Evolutionary conservation across 495 filamentous ascomycete genomes (phyloP), one percentile per base, ranked within the genome.

Genomic region (Xylaria grammica): DNA sequence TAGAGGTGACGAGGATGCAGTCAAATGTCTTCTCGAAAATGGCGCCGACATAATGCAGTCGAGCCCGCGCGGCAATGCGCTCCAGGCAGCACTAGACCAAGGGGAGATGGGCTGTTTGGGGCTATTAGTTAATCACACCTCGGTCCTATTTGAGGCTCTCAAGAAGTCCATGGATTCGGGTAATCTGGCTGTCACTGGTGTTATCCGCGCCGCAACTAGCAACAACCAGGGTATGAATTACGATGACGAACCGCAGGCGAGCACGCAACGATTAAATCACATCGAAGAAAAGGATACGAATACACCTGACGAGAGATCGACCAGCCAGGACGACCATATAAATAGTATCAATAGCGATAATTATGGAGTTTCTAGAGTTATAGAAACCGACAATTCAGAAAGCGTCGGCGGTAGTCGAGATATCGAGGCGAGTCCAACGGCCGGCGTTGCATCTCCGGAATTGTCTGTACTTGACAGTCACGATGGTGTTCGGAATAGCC

Each of bases 1-100:
- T 1, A 66, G 65, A 55, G 72, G 69, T n/a, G 69, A 72, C 15
- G 42, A 63, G 24, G 69, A 70, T 19, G 72, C 55, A 11, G 67
- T 74, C 62, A 65, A 60, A 13, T 74, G 72, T 55, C 56, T 74
- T 13, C 65, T 74, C 10, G 50, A 67, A 15, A 65, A 45, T 11
- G 72, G 72, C 17, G 72, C 72, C n/a, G 69, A 74, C 22, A 70
- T 74, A 38, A 72, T 72, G 72, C 72, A 74, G 8, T 63, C 63
- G 24, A 74, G 69, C 45, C 45, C 67, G 4, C 26, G 26, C 0
- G 34, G 44, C 1, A 74, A 72, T 49, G 65, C 72, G n/a, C 60
- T 74, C 22, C 67, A 74, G 24, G 26, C 26, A 44, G 72, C 72
- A 11, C 19, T 72, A 0, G 22, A 48, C 1, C 49, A 38, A 13